Evolutionary conservation across 2,329 filamentous ascomycete genomes (phyloP).

Genomic region (Aaosphaeria pasadenensis): DNA sequence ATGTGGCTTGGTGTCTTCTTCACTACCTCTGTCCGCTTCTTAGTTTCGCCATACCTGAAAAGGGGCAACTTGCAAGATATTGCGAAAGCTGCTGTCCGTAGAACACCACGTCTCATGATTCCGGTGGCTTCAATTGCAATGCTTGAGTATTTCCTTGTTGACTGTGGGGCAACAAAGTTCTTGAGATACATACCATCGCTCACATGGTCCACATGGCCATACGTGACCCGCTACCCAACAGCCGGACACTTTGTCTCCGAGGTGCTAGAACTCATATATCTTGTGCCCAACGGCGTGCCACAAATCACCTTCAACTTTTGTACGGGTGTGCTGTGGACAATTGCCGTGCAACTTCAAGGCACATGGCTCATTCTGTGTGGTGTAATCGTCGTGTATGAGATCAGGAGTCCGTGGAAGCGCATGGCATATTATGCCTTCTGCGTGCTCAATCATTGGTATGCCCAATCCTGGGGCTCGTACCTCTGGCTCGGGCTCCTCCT

Average conservation of each 20-base stretch:
- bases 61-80: constrained; percentile 43
- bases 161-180: constrained; percentile 42
- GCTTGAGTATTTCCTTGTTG: constrained; percentile 48
- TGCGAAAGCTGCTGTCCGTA: constrained; percentile 43
- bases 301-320: constrained; percentile 50
- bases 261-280: constrained; percentile 44
- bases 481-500: constrained; percentile 46
- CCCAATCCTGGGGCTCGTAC: constrained; percentile 45
- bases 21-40: constrained; percentile 47
- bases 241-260: constrained; percentile 45
- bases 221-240: constrained; percentile 39
- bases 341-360: constrained; percentile 49
- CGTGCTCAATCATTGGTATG: constrained; percentile 47
- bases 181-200: constrained; percentile 47
- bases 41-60: constrained; percentile 42
- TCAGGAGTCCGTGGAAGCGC: constrained; percentile 48
- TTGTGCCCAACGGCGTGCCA: constrained; percentile 49
- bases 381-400: constrained; percentile 43
- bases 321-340: constrained; percentile 51
- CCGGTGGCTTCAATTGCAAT: constrained; percentile 43
- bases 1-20: constrained; percentile 51
- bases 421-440: constrained; percentile 44
- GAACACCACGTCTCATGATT: constrained; percentile 47
- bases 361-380: constrained; percentile 45
- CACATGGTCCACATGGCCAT: constrained; percentile 49